Evolutionary conservation across 768 basidiomycete species (phyloP).

Genomic region (Boletus subparvulus): DNA sequence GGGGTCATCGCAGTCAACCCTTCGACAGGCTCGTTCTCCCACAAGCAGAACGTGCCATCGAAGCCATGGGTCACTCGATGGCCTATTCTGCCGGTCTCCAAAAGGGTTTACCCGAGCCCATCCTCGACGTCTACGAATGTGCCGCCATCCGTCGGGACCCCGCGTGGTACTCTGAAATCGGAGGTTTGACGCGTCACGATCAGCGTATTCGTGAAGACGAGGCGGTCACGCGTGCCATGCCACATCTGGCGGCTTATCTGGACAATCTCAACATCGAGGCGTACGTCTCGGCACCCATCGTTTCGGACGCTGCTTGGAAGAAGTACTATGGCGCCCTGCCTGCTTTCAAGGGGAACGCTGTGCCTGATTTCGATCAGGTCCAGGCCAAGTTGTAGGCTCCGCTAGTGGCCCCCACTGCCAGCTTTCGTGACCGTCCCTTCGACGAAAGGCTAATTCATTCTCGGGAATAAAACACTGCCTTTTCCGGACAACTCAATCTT

Average conservation of each 20-base stretch:
- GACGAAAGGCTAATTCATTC: too few species aligned
- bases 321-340: conserved; percentile 41
- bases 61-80: conserved; percentile 64
- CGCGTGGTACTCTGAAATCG: conserved; percentile 1
- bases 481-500: too few species aligned
- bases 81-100: conserved; percentile 55
- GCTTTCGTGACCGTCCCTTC: not conserved
- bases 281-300: conserved; percentile 55
- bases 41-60: conserved; percentile 49
- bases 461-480: too few species aligned
- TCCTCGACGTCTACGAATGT: conserved; percentile 58
- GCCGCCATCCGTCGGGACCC: conserved; percentile 24
- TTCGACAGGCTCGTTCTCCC: conserved; percentile 58
- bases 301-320: conserved; percentile 52
- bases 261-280: conserved; percentile 46
- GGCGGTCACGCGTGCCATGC: conserved; percentile 23
- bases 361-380: conserved; percentile 36
- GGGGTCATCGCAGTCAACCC: conserved; percentile 19
- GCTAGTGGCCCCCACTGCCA: not conserved
- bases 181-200: conserved; percentile 29
- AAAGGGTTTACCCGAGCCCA: conserved; percentile 42
- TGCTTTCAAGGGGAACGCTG: conserved; percentile 43
- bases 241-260: conserved; percentile 42
- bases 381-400: conserved; percentile 43
- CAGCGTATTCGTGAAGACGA: conserved; percentile 50